Conservation (phyloP, 179 eudicot genomes). For the Silene coronaria region DNA sequence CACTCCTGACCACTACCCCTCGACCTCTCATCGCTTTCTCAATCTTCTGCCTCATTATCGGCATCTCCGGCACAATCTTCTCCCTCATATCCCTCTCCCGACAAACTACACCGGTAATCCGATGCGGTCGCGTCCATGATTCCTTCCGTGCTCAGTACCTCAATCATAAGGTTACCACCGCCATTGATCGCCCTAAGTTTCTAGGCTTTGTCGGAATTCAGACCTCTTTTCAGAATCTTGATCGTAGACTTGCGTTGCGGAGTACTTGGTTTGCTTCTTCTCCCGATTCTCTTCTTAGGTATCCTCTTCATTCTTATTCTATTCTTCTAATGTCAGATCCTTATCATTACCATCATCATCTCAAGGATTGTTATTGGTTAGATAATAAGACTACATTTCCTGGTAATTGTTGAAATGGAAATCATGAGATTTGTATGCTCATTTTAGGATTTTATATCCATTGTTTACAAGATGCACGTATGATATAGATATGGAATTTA, state of each 20-base stretch:
- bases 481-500: neutral
- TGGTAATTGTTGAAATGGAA: neutral
- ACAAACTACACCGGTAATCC: slow-evolving; percentile 32
- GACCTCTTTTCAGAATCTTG: slow-evolving; percentile 39
- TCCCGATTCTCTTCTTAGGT: slow-evolving; percentile 56
- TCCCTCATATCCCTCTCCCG: slow-evolving; percentile 39
- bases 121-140: slow-evolving; percentile 47
- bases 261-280: slow-evolving; percentile 61
- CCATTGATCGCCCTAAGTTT: slow-evolving; percentile 43
- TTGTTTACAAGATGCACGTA: neutral
- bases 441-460: neutral
- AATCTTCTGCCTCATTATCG: slow-evolving; percentile 33
- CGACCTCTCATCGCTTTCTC: slow-evolving; percentile 29
- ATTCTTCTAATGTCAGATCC: too few species aligned
- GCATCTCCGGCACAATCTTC: slow-evolving; percentile 39
- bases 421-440: neutral
- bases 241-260: slow-evolving; percentile 47
- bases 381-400: too few species aligned
- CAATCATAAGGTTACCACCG: slow-evolving; percentile 2
- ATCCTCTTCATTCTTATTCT: neutral
- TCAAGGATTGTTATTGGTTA: too few species aligned
- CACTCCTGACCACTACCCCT: slow-evolving; percentile 10
- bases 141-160: slow-evolving; percentile 42
- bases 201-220: slow-evolving; percentile 62
- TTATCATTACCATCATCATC: neutral